Percentiles rank a stretch among this genome's conserved stretches.
Evolutionary conservation across 2,329 filamentous ascomycete species (phyloP).

Genomic region (Colletotrichum salicis): DNA sequence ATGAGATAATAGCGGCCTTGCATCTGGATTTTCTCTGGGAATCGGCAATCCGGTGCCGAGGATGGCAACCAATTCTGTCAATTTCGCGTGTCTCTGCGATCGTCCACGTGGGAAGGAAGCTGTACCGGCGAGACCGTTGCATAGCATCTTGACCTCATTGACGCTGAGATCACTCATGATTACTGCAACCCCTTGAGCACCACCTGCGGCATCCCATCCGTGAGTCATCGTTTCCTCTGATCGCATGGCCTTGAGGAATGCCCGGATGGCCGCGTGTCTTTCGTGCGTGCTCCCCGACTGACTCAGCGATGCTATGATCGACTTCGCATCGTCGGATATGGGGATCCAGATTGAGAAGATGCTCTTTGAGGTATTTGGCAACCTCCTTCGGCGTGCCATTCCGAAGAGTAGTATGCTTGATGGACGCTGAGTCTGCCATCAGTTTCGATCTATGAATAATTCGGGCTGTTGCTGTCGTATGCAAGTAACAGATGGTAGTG

Average conservation of each 20-base stretch:
- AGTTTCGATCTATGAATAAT: not conserved
- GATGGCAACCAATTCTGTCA: slow-evolving; percentile 2
- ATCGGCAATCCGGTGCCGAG: not conserved
- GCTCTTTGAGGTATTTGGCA: not conserved
- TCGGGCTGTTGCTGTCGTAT: not conserved
- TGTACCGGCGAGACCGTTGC: slow-evolving; percentile 7
- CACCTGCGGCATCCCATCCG: slow-evolving; percentile 5
- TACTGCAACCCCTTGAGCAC: not conserved
- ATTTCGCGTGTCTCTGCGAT: not conserved
- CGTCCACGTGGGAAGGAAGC: not conserved
- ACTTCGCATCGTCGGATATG: not conserved
- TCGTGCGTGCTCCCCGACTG: not conserved
- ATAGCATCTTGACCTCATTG: slow-evolving; percentile 10
- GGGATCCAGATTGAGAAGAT: slow-evolving; percentile 11
- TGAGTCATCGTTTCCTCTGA: not conserved
- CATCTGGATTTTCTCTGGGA: not conserved
- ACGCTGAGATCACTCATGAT: slow-evolving; percentile 14
- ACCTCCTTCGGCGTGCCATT: slow-evolving; percentile 9
- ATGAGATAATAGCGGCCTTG: not conserved
- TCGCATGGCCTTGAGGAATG: slow-evolving; percentile 11
- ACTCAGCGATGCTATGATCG: not conserved
- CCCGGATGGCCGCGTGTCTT: not conserved
- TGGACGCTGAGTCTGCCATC: not conserved
- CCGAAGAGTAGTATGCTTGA: slow-evolving; percentile 2
- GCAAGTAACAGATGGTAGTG: not conserved